Base-by-base conservation (phyloP, 768 basidiomycete genomes). In the Suillus alpinus region DNA sequence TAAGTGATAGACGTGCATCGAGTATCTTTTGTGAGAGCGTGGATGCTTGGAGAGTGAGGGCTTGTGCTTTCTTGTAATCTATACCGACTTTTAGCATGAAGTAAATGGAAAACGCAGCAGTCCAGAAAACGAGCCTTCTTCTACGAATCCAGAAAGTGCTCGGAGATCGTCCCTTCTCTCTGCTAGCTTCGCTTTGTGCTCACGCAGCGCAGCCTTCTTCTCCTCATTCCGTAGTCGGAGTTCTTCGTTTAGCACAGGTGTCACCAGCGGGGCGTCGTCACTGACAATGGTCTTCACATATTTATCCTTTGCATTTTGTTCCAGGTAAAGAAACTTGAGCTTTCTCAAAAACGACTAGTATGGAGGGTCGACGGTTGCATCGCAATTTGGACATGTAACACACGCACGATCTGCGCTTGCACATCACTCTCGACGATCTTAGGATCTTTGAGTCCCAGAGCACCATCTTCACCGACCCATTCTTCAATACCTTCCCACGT, bases 261-360 rank as follows among this genome's bases (percentile, higher is more conserved):
- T 89, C 43, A 94, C 85, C 61, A 87, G 84, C 2, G 89, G 89
- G 0, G 92, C 90, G 60, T 95, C 91, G 63, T 94, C 89, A 69
- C 87, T 91, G 53, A 94, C 88, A 66, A 95, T 94, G 0, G 86
- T 87, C 71, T 89, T 89, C 66, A 94, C 81, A 68, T 95, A 95
- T 73, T 89, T 87, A 67, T 92, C 86, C 69, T 95, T 96, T 3
- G 94, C 91, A 65, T 94, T 91, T 71, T 94, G 91, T 68, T 96
- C 92, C 18, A 94, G 77, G 69, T 93, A 94, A 64, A 91, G 89
- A 68, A 92, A 94, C 73, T 95, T 95, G 31, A 95, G 83, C 67
- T 91, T 91, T 26, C 88, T 81, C 20, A 94, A 77, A 66, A 86
- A 91, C 7, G 86, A 78, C 91, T 91, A 26, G 14, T 26, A 57